Evolutionary conservation across 2,329 filamentous ascomycete genomes (phyloP), one percentile per base, ranked within the genome.

Genomic region (Colletotrichum brevisporum): DNA sequence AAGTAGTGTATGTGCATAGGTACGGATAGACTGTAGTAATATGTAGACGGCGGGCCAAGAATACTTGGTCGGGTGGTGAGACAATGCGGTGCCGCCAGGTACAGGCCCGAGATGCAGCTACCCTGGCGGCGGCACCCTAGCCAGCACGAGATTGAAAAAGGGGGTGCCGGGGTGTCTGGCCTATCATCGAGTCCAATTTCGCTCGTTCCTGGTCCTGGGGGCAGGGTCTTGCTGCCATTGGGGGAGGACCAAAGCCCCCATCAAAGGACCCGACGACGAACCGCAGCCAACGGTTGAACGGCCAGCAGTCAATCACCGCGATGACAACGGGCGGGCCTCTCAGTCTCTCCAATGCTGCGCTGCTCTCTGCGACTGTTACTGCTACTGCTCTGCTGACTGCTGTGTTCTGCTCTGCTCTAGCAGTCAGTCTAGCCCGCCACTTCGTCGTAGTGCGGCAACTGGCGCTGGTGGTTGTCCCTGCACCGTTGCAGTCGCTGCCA

Each of bases 121-220:
- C 67, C 57, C 67, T 69, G 18, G 67, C 57, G 63, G 67, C 67
- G 54, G 47, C 48, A 54, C 39, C 67, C 53, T 68, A 54, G 41
- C 58, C 58, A 59, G 63, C 64, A 54, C 57, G 63, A 70, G 52
- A 70, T 70, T 70, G 67, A 45, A 70, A 70, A 70, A 70, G 67
- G 67, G 64, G 67, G 47, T 48, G 58, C 64, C 26, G 56, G 67
- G 60, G 31, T 26, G 13, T 41, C 47, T 50, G 53, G 57, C 67
- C 67, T 70, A 70, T 70, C 63, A 70, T 41, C 24, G 41, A 58
- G n/a, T 48, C 41, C 54, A 58, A 63, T 70, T 26, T 70, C 57
- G 41, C 43, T 27, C 26, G 67, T 63, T 61, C 50, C 67, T 67
- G 67, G 63, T 41, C 51, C 51, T 39, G 63, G 41, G 66, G 39